Evolutionary conservation across 148 eudicot species (phyloP).

Genomic region (Camellia granthamiana): DNA sequence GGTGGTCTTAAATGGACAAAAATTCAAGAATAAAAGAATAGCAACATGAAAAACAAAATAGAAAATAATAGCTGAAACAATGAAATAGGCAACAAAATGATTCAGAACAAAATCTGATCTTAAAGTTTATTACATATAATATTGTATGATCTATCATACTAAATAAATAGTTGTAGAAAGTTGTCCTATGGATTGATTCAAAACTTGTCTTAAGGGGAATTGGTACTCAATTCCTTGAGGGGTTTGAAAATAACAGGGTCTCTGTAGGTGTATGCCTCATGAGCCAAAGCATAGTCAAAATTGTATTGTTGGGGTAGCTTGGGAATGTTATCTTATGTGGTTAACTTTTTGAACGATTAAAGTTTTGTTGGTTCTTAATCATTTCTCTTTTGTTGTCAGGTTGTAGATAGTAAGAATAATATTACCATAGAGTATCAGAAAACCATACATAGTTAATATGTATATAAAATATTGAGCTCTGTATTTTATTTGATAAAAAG

Average conservation of each 20-base stretch:
- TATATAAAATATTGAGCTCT: too few species aligned
- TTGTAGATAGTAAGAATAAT: too few species aligned
- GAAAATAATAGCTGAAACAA: not conserved
- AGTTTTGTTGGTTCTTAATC: too few species aligned
- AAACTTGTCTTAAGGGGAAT: not conserved
- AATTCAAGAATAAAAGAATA: not conserved
- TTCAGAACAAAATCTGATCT: not conserved
- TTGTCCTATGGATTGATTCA: not conserved
- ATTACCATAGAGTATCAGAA: too few species aligned
- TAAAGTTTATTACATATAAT: not conserved
- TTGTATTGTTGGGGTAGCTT: too few species aligned
- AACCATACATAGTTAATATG: too few species aligned
- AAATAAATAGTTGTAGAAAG: not conserved
- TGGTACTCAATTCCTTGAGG: not conserved
- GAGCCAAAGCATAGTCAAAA: too few species aligned
- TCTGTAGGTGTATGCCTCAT: too few species aligned
- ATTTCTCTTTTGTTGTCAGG: too few species aligned
- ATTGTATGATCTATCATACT: not conserved
- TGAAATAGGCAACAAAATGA: not conserved
- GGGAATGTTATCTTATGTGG: too few species aligned
- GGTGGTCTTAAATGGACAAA: not conserved
- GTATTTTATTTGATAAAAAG: too few species aligned
- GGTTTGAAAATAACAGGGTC: not conserved
- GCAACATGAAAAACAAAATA: not conserved
- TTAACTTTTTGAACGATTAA: too few species aligned